Conservation (phyloP, 129 eudicot species). For the Smallanthus sonchifolius region DNA sequence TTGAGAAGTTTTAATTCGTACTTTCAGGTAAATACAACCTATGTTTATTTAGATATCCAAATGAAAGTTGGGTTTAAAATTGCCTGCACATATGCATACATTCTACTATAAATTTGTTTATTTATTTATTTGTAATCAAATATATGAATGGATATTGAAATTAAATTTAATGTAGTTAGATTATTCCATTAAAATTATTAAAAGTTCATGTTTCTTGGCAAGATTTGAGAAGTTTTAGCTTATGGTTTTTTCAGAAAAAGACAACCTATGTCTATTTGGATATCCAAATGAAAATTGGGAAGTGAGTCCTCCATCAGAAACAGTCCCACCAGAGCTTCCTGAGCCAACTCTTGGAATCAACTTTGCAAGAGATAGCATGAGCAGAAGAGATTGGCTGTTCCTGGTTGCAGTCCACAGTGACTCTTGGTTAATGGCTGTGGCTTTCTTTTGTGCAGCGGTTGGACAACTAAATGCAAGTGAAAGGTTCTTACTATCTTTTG, state of each 20-base stretch:
- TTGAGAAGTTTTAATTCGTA: too few relatives aligned
- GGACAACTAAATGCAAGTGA: conserved; percentile 67
- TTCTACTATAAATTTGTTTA: too few relatives aligned
- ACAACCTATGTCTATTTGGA: conserved; percentile 86
- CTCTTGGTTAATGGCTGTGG: conserved; percentile 88
- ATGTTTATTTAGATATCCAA: too few relatives aligned
- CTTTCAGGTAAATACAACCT: too few relatives aligned
- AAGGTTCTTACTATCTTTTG: conserved; percentile 33
- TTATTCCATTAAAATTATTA: too few relatives aligned
- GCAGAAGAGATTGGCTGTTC: conserved; percentile 77
- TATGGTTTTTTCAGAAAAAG: conserved; percentile 49
- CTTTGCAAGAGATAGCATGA: conserved; percentile 83
- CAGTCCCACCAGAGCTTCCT: conserved; percentile 88
- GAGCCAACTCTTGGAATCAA: conserved; percentile 95
- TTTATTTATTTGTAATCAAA: too few relatives aligned
- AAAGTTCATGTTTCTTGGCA: not conserved
- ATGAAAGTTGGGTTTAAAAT: too few relatives aligned
- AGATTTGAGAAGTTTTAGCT: not conserved
- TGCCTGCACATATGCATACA: too few relatives aligned
- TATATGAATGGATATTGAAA: too few relatives aligned
- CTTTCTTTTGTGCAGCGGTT: conserved; percentile 59
- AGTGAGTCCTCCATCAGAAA: conserved; percentile 83
- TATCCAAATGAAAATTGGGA: conserved; percentile 84
- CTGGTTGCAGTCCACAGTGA: conserved; percentile 89
- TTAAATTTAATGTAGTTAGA: too few relatives aligned